These are phyloP conservation scores for Hygrophoropsis aurantiaca DNA, from an alignment of 768 basidiomycete genomes.

Conservation along the genomic window DNA sequence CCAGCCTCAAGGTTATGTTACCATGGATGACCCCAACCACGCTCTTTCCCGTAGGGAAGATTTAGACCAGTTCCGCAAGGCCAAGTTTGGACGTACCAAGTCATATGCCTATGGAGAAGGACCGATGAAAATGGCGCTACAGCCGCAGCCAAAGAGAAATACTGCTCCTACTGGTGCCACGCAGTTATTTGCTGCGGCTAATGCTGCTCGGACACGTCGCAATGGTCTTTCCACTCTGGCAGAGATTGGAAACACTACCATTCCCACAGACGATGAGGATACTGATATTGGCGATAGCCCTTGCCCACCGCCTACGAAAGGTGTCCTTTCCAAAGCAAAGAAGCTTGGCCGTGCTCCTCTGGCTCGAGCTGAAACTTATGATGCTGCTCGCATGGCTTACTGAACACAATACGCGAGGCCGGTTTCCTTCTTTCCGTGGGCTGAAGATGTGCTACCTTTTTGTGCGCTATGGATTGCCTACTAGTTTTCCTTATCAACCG, in stretches of 20 bases:
- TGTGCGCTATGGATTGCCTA: neutral
- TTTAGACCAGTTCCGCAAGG: constrained; percentile 87
- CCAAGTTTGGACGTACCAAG: constrained; percentile 84
- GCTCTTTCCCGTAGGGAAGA: constrained; percentile 79
- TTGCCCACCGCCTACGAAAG: constrained; percentile 77
- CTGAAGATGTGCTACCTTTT: constrained; percentile 1
- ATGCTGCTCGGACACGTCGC: constrained; percentile 64
- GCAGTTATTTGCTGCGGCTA: constrained; percentile 67
- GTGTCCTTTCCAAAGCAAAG: constrained; percentile 54
- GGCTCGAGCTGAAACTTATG: constrained; percentile 68
- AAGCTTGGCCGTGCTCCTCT: constrained; percentile 51
- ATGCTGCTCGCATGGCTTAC: constrained; percentile 55
- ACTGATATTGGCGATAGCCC: constrained; percentile 84
- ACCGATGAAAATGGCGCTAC: constrained; percentile 39
- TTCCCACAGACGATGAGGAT: constrained; percentile 72
- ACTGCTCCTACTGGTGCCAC: constrained; percentile 58
- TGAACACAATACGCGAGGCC: constrained; percentile 26
- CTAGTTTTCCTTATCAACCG: too few relatives aligned
- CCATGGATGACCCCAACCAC: constrained; percentile 93
- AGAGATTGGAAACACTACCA: constrained; percentile 62
- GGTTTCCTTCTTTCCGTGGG: neutral
- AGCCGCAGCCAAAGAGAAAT: constrained; percentile 58
- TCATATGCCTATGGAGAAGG: constrained; percentile 92
- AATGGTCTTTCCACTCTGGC: constrained; percentile 61
- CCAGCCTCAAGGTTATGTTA: constrained; percentile 79